phyloP scores from a whole-genome alignment of 2,329 filamentous ascomycete species.

The Cladosporium colombiae region DNA sequence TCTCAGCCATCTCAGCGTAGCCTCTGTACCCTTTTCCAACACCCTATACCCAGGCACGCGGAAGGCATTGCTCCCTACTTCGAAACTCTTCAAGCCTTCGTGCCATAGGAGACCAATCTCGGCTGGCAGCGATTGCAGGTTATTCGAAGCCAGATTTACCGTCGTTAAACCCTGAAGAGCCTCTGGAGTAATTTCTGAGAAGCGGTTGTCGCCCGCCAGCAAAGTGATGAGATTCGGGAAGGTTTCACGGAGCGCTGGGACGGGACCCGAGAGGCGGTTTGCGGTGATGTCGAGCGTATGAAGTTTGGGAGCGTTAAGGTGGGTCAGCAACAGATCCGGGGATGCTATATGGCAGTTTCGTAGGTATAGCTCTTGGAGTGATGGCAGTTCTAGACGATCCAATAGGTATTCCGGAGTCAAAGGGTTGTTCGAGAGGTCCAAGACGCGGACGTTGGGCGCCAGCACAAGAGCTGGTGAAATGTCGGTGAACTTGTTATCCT shows the following conservation, averaged over 20 bases:
- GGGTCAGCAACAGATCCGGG: constrained; percentile 63
- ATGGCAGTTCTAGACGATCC: constrained; percentile 60
- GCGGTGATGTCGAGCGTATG: constrained; percentile 77
- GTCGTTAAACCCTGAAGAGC: constrained; percentile 72
- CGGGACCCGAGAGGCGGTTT: constrained; percentile 70
- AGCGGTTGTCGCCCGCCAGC: constrained; percentile 75
- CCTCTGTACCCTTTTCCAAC: constrained; percentile 83
- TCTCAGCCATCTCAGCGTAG: constrained; percentile 76
- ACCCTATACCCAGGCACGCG: constrained; percentile 82
- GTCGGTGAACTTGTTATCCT: constrained; percentile 71
- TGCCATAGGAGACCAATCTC: constrained; percentile 76
- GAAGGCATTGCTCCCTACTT: constrained; percentile 84
- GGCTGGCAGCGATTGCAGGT: constrained; percentile 78
- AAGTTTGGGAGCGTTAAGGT: constrained; percentile 72
- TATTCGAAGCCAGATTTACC: constrained; percentile 81
- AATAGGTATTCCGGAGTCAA: constrained; percentile 65
- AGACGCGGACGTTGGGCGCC: constrained; percentile 61
- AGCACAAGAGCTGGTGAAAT: constrained; percentile 73
- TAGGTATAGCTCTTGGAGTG: constrained; percentile 75
- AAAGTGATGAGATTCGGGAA: constrained; percentile 74
- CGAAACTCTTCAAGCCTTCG: constrained; percentile 64
- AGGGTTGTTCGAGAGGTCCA: constrained; percentile 46
- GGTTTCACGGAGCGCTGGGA: constrained; percentile 65
- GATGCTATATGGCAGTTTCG: constrained; percentile 72
- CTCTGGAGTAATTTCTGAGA: constrained; percentile 67